Evolutionary conservation across 2,329 filamentous ascomycete genomes (phyloP), one percentile per base, ranked within the genome.

Genomic region (Venturia nashicola): DNA sequence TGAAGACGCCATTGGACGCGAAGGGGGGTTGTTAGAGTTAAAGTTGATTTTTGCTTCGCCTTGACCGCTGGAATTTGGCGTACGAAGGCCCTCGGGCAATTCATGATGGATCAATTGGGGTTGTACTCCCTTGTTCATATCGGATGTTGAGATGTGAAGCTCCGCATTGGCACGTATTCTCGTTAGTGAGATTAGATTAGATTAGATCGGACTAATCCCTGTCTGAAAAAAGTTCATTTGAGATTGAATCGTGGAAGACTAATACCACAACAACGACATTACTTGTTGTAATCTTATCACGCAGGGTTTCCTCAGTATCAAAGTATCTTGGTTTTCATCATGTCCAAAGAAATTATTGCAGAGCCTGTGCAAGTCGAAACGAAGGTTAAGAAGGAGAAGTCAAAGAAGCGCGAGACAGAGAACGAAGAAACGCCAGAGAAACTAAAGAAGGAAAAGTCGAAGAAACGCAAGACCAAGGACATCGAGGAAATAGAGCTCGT

Each of bases 381-480:
- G 11, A 61, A 57, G 32, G 27, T 36, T 1, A 57, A 57, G 16
- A 57, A 57, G 32, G 48, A 63, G 39, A 63, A 55, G 59, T 43
- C 59, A 43, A 61, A 61, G 59, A 61, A 61, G 59, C 59, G 59
- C 59, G 43, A 61, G 59, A 61, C 18, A 9, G 59, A 27, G n/a
- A 61, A n/a, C 18, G 59, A 61, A 14, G 36, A 27, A 7, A 61
- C 27, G 9, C 59, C 39, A 14, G 59, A 61, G 5, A 40, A 8
- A 57, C 51, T 32, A 57, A 57, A 57, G 32, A 57, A 57, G 51
- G 61, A 63, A 40, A 63, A 40, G 34, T 63, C 61, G 20, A 64
- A 64, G 62, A 64, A 64, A 54, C 55, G 57, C 16, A 59, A 60
- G 62, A 55, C 39, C 5, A 42, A 60, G n/a, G 51, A 61, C n/a